Percentiles rank a stretch among this genome's conserved stretches.
These are phyloP conservation scores for Plasmodium cynomolgi DNA, from an alignment of 169 alveolate species.

Conservation along the genomic window DNA sequence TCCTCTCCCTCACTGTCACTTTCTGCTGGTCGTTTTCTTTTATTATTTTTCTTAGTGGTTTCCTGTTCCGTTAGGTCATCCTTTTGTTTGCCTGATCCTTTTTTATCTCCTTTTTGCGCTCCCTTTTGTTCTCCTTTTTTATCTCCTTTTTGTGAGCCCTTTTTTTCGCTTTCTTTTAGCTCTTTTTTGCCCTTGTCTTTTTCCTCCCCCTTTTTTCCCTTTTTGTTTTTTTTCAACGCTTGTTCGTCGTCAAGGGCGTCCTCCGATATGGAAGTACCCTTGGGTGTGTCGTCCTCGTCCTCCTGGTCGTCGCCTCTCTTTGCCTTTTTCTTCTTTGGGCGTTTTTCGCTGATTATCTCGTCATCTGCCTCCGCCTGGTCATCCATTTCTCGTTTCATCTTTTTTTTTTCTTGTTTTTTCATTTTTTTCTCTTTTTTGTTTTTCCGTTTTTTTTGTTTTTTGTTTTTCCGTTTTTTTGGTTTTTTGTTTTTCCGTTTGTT, in stretches of 20 bases:
- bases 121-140: no score
- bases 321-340: neutral
- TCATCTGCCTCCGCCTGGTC: neutral
- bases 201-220: neutral
- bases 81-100: neutral
- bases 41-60: neutral
- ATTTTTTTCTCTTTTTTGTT: neutral
- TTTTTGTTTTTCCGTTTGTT: neutral
- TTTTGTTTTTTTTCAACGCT: neutral
- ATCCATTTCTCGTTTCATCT: neutral
- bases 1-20: neutral
- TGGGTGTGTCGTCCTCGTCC: neutral
- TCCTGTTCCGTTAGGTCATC: conserved; percentile 3
- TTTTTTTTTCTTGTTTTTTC: neutral
- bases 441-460: neutral
- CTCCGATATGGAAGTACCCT: neutral
- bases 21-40: neutral
- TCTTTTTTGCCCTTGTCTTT: neutral
- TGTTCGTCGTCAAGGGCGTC: neutral
- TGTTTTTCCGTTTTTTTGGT: neutral
- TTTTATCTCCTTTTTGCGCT: neutral
- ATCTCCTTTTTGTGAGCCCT: neutral
- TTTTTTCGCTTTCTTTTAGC: neutral
- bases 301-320: neutral
- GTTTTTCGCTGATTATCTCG: neutral